Percentiles rank a stretch among this genome's conserved stretches.
These are phyloP conservation scores for Bertia moriformis DNA, from an alignment of 2,329 filamentous ascomycete species.

Conservation along the genomic window DNA sequence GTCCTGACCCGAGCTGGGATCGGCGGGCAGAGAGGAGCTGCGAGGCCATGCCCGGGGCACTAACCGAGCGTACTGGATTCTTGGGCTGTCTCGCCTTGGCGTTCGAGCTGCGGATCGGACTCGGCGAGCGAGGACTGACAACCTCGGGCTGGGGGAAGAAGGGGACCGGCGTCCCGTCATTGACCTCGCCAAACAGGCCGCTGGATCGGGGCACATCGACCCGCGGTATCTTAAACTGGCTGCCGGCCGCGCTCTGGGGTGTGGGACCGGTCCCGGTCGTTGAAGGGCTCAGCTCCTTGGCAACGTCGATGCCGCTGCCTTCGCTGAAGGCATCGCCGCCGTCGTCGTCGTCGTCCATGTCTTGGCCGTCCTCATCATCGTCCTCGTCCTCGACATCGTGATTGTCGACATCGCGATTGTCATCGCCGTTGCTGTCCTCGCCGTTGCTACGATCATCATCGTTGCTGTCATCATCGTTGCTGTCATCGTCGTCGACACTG, in stretches of 20 bases:
- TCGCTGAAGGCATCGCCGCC: slow-evolving; percentile 29
- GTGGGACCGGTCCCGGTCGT: slow-evolving; percentile 34
- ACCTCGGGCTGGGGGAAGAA: slow-evolving; percentile 36
- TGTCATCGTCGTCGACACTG: slow-evolving; percentile 18
- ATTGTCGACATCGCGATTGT: slow-evolving; percentile 16
- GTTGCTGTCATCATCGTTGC: slow-evolving; percentile 20
- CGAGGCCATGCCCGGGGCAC: slow-evolving; percentile 42
- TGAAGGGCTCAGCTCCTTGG: slow-evolving; percentile 44
- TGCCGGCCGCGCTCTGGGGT: slow-evolving; percentile 43
- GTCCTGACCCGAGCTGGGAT: slow-evolving; percentile 13
- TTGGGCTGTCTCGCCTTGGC: no score
- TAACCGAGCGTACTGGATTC: slow-evolving; percentile 49
- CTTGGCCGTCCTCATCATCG: slow-evolving; percentile 29
- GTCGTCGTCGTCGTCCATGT: no score
- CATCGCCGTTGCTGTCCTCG: slow-evolving; percentile 15
- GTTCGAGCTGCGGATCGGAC: slow-evolving; percentile 39
- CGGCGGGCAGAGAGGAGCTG: slow-evolving; percentile 27
- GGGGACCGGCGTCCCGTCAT: slow-evolving; percentile 26
- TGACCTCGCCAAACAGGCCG: slow-evolving; percentile 38
- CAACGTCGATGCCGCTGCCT: slow-evolving; percentile 50
- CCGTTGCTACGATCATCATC: slow-evolving; percentile 21
- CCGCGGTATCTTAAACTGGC: no score
- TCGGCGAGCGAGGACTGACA: slow-evolving; percentile 57
- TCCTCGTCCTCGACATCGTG: slow-evolving; percentile 24
- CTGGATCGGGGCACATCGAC: slow-evolving; percentile 28